Evolutionary conservation across 164 flowering plant species (phyloP), one percentile per base, ranked within the genome.

Genomic region (Kalanchoe fedtschenkoi): DNA sequence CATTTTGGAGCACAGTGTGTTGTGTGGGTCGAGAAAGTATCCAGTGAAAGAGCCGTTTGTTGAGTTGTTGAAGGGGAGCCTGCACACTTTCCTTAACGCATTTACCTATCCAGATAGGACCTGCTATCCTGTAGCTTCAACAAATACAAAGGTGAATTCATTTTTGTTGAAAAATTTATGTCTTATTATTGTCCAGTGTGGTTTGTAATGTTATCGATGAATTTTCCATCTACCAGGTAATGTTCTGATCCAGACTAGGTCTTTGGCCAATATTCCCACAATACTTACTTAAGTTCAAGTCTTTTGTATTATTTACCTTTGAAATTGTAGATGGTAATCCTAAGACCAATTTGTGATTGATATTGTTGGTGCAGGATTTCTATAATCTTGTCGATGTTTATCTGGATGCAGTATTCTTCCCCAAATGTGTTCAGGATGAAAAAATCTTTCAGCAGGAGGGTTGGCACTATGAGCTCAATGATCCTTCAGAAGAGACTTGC

Each of bases 21-120:
- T 93, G 68, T 93, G 99, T 72, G 99, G 99, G 46, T 93, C 99
- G 55, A 83, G 97, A 63, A 93, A 93, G 80, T 93, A 93, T 64
- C 99, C 99, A 37, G 66, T 93, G 77, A 93, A 93, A 73, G 98
- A 93, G 68, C 98, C 98, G 15, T 93, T 93, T 76, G 98, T 93
- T 76, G 98, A 93, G 68, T 71, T 93, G 57, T 62, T 93, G 74
- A 93, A 90, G 65, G 99, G 99, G 51, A 93, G 99, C 71, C 74
- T 93, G 76, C 68, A 93, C 64, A 93, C 99, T 41, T 93, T 90
- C 71, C 76, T 93, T 65, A 93, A 93, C 77, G 99, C 99, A 35
- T 93, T 93, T 66, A 90, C 99, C 30, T 90, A 93, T 81, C 99
- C 99, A 29, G 99, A 93, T 75, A 81, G 97, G 78, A 93, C 99